Percentiles rank a stretch among this genome's conserved stretches.
Evolutionary conservation across 1,284 basidiomycete species (phyloP).

Genomic region (Paramarasmius palmivorus): DNA sequence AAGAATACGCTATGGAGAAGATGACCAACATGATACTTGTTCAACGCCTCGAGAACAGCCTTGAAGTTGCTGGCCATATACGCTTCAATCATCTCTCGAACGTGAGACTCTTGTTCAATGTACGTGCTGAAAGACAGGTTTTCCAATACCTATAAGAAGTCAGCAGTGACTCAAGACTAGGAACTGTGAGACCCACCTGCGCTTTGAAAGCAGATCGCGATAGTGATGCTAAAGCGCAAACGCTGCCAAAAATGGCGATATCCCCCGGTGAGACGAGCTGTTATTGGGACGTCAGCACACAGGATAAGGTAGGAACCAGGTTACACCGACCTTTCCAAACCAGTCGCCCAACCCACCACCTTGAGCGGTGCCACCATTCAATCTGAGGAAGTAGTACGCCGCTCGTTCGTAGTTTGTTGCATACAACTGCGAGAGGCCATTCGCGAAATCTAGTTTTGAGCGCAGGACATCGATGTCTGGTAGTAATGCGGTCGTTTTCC

Average conservation of each 20-base stretch:
- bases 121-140: constrained; percentile 73
- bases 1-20: constrained; percentile 1
- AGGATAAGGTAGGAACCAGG: constrained; percentile 2
- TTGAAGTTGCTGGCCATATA: constrained; percentile 86
- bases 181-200: constrained; percentile 25
- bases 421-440: constrained; percentile 71
- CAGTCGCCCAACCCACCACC: constrained; percentile 63
- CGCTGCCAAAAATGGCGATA: constrained; percentile 79
- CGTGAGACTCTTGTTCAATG: constrained; percentile 84
- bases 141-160: constrained; percentile 49
- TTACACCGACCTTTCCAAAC: constrained; percentile 57
- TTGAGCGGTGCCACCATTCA: constrained; percentile 50
- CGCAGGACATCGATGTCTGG: constrained; percentile 63
- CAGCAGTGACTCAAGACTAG: neutral
- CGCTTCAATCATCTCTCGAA: constrained; percentile 79
- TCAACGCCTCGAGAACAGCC: constrained; percentile 71
- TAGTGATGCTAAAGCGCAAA: constrained; percentile 80
- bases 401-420: constrained; percentile 76
- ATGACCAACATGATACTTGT: constrained; percentile 65
- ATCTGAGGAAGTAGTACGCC: constrained; percentile 65
- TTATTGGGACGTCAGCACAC: neutral
- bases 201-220: constrained; percentile 68
- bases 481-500: constrained; percentile 40
- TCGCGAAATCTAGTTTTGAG: constrained; percentile 79
- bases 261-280: constrained; percentile 78